Percentiles rank a stretch among this genome's conserved stretches.
Evolutionary conservation across 2,329 filamentous ascomycete genomes (phyloP).

Genomic region (Neofusicoccum ribis): DNA sequence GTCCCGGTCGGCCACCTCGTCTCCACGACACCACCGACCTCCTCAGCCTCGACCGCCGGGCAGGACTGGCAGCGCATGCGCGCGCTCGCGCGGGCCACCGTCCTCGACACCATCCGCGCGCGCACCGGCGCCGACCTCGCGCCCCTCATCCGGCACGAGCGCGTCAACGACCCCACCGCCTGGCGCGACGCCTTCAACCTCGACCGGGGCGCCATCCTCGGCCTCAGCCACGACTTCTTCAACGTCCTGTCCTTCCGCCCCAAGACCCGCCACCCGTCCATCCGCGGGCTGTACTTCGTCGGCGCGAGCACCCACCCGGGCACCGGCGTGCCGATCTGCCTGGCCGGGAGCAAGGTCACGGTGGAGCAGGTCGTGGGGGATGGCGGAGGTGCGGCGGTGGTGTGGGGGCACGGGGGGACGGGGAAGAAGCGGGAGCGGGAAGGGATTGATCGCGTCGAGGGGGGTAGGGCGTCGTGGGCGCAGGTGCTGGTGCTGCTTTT

Average conservation of each 20-base stretch:
- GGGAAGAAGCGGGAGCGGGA: slow-evolving; percentile 1
- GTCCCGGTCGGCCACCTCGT: slow-evolving; percentile 71
- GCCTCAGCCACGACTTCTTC: slow-evolving; percentile 71
- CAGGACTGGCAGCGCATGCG: slow-evolving; percentile 66
- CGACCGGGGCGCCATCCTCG: slow-evolving; percentile 72
- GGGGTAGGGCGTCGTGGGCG: slow-evolving; percentile 22
- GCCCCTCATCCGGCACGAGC: slow-evolving; percentile 58
- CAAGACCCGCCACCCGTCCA: slow-evolving; percentile 53
- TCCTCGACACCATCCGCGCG: slow-evolving; percentile 61
- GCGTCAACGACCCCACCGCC: slow-evolving; percentile 63
- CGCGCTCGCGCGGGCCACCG: slow-evolving; percentile 56
- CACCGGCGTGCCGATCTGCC: slow-evolving; percentile 71
- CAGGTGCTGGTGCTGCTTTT: slow-evolving; percentile 21
- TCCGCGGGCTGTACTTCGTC: slow-evolving; percentile 66
- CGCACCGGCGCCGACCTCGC: slow-evolving; percentile 60
- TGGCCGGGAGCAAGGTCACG: slow-evolving; percentile 68
- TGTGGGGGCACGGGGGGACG: slow-evolving; percentile 21
- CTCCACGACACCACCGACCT: slow-evolving; percentile 37
- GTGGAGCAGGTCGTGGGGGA: slow-evolving; percentile 53
- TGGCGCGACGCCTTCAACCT: slow-evolving; percentile 73
- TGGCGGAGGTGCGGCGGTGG: slow-evolving; percentile 45
- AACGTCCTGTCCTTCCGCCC: slow-evolving; percentile 70
- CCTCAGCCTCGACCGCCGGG: slow-evolving; percentile 44
- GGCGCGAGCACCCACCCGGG: slow-evolving; percentile 75
- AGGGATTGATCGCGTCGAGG: slow-evolving; percentile 25